Conservation (phyloP, 225 moss, liverwort and hornwort genomes). For the Polytrichum commune region DNA sequence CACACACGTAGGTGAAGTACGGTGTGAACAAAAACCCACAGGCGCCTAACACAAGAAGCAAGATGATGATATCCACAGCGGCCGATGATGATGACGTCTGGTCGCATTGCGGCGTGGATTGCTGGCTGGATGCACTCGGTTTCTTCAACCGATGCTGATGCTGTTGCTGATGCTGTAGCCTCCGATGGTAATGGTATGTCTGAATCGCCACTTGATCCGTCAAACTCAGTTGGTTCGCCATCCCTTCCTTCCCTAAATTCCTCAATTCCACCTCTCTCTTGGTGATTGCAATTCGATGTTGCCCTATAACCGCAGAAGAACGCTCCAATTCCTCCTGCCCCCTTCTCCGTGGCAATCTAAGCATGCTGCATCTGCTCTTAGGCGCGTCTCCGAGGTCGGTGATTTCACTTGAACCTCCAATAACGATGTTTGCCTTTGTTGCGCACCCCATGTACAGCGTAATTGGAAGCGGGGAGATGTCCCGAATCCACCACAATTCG, state of each 20-base stretch:
- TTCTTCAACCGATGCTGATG: slow-evolving; percentile 36
- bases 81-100: slow-evolving; percentile 40
- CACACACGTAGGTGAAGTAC: slow-evolving; percentile 58
- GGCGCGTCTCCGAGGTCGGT: no score
- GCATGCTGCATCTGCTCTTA: no score
- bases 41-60: slow-evolving; percentile 57
- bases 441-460: no score
- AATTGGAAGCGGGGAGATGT: no score
- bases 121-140: slow-evolving; percentile 20
- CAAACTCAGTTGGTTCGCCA: slow-evolving; percentile 53
- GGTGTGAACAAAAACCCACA: slow-evolving; percentile 73
- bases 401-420: no score
- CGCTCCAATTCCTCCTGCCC: no score
- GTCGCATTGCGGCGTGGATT: slow-evolving; percentile 52
- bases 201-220: slow-evolving; percentile 44
- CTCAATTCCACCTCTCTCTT: no score
- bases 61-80: slow-evolving; percentile 60
- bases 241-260: not conserved
- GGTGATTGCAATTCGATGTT: no score
- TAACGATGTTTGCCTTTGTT: no score
- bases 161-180: slow-evolving; percentile 33
- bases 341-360: no score
- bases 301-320: no score
- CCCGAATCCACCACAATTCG: no score
- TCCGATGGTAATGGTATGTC: slow-evolving; percentile 27